Evolutionary conservation across 768 basidiomycete species (phyloP).

Genomic region (Leucosporidium scottii): DNA sequence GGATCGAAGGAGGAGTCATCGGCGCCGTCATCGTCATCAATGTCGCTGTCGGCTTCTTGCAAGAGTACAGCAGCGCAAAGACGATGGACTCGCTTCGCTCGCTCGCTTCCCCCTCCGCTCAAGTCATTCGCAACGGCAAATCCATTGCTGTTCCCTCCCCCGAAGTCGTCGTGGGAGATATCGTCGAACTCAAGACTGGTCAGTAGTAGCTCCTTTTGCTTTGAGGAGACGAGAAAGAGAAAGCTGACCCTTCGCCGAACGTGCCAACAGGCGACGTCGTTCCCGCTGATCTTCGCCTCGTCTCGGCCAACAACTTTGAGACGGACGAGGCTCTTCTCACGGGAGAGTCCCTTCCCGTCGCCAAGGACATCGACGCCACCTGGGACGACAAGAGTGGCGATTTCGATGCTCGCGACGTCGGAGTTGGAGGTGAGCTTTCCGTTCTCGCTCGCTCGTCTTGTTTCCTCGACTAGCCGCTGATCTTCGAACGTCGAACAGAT

Average conservation of each 20-base stretch:
- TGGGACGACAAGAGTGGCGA: constrained; percentile 27
- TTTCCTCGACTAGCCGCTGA: background rate
- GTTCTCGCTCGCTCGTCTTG: too few relatives aligned
- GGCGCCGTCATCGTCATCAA: constrained; percentile 44
- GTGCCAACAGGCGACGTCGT: constrained; percentile 27
- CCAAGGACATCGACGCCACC: constrained; percentile 36
- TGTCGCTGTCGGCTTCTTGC: constrained; percentile 47
- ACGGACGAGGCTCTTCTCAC: constrained; percentile 47
- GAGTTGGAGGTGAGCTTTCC: constrained; percentile 26
- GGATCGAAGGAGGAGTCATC: constrained; percentile 52
- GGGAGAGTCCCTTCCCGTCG: constrained; percentile 44
- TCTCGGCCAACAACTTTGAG: constrained; percentile 41
- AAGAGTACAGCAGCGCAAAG: constrained; percentile 50
- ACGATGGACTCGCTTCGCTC: constrained; percentile 52
- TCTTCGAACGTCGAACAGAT: constrained; percentile 4
- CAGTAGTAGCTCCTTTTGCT: background rate
- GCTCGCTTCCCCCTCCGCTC: constrained; percentile 49
- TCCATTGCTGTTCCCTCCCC: constrained; percentile 46
- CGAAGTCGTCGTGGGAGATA: constrained; percentile 47
- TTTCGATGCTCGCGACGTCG: constrained; percentile 28
- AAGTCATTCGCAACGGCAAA: constrained; percentile 48
- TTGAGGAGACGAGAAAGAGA: background rate
- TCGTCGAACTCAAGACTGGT: constrained; percentile 45
- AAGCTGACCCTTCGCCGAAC: too few relatives aligned
- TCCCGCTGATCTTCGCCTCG: constrained; percentile 41